Evolutionary conservation across 2,329 filamentous ascomycete genomes (phyloP).

Genomic region (Verticillium tricorpus): DNA sequence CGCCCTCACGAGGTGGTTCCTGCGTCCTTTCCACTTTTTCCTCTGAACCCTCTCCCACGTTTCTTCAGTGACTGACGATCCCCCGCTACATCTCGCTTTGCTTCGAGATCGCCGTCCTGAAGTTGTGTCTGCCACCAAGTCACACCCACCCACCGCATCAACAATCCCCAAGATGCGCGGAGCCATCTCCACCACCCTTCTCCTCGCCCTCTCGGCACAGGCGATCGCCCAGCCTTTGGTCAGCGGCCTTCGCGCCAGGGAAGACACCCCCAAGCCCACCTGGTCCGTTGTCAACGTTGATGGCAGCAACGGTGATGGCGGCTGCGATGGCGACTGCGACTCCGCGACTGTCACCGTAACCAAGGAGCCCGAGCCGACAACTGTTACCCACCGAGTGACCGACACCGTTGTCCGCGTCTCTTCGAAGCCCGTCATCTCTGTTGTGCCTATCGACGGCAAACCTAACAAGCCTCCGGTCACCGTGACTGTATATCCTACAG

Average conservation of each 20-base stretch:
- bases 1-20: constrained; percentile 1
- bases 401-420: constrained; percentile 18
- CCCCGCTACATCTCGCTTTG: not conserved
- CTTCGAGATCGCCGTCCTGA: not conserved
- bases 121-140: not conserved
- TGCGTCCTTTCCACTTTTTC: constrained; percentile 6
- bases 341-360: constrained; percentile 22
- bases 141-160: not conserved
- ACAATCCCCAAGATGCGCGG: constrained; percentile 23
- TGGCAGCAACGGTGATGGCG: constrained; percentile 14
- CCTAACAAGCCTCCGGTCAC: constrained; percentile 7
- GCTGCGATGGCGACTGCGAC: constrained; percentile 2
- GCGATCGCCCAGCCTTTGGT: constrained; percentile 23
- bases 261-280: constrained; percentile 5
- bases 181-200: constrained; percentile 16
- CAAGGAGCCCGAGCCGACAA: constrained; percentile 18
- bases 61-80: constrained; percentile 2
- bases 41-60: not conserved
- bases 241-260: constrained; percentile 7
- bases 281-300: constrained; percentile 26
- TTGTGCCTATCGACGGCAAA: constrained; percentile 21
- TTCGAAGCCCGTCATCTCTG: constrained; percentile 17
- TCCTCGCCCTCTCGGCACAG: constrained; percentile 18
- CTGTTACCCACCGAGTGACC: constrained; percentile 22
- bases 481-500: constrained; percentile 6